Percentiles rank a stretch among this genome's conserved stretches.
phyloP scores from a whole-genome alignment of 202 grass and related monocot genomes.

The Cymbopogon flexuosus region DNA sequence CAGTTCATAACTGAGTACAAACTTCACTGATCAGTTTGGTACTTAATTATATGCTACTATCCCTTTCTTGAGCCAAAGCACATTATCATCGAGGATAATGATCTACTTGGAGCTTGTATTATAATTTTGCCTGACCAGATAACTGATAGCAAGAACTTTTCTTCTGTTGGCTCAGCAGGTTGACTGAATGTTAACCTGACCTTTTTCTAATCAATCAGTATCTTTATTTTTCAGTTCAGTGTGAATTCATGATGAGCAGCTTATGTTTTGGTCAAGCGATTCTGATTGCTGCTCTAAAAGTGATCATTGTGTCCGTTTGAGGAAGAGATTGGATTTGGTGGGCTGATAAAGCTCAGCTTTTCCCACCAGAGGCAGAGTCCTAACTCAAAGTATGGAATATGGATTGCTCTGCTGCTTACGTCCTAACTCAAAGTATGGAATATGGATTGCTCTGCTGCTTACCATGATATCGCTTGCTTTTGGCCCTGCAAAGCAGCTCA shows the following conservation, averaged over 20 bases:
- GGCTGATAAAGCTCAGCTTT: slow-evolving; percentile 16
- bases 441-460: slow-evolving; percentile 17
- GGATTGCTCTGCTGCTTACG: slow-evolving; percentile 3
- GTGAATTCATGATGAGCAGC: background rate
- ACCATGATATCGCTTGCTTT: slow-evolving; percentile 23
- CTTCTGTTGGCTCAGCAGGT: background rate
- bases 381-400: slow-evolving; percentile 26
- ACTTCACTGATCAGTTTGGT: background rate
- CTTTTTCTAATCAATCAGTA: background rate
- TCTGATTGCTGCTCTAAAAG: background rate
- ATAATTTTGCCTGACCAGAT: background rate
- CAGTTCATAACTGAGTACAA: background rate
- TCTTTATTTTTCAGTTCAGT: slow-evolving; percentile 15
- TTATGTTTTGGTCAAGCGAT: background rate
- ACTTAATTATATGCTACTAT: background rate
- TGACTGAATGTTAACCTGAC: background rate
- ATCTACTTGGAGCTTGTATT: background rate
- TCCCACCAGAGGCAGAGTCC: background rate
- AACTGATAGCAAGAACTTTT: background rate
- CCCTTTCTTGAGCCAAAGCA: background rate
- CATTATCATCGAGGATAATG: background rate
- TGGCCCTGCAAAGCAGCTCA: slow-evolving; percentile 8
- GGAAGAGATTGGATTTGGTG: slow-evolving; percentile 6
- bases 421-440: slow-evolving; percentile 18
- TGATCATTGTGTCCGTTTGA: slow-evolving; percentile 1